These are phyloP conservation scores for Ogataea ganodermae DNA, from an alignment of 805 yeast genomes.

Conservation along the genomic window DNA sequence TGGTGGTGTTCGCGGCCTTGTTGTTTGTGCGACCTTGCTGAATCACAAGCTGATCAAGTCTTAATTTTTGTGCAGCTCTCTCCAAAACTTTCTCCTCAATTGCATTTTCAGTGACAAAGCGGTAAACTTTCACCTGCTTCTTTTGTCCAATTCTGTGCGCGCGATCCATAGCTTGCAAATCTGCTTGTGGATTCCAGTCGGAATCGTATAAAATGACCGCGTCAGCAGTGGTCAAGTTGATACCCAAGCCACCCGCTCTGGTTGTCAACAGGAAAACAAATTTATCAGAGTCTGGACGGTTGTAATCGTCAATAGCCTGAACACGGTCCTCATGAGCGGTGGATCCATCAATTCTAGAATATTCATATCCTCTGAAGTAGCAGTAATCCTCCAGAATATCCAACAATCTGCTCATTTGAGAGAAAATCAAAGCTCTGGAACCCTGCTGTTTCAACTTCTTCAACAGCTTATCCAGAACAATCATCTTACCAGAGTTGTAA, in stretches of 20 bases:
- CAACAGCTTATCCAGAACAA: conserved; percentile 80
- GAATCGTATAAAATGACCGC: conserved; percentile 86
- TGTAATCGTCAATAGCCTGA: conserved; percentile 89
- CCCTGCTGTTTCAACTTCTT: conserved; percentile 73
- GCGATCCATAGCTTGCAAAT: conserved; percentile 96
- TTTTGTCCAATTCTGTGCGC: conserved; percentile 98
- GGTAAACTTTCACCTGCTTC: conserved; percentile 88
- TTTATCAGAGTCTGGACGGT: conserved; percentile 76
- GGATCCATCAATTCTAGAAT: conserved; percentile 91
- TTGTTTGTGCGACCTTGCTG: conserved; percentile 78
- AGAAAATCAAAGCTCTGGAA: conserved; percentile 85
- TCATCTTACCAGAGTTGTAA: conserved; percentile 88
- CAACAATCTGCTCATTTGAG: conserved; percentile 89
- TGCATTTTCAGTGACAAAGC: conserved; percentile 94
- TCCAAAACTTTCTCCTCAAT: conserved; percentile 95
- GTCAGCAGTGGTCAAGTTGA: conserved; percentile 89
- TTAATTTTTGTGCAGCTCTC: conserved; percentile 90
- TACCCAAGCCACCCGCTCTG: conserved; percentile 96
- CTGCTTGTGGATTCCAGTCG: conserved; percentile 99
- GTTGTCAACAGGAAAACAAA: conserved; percentile 87
- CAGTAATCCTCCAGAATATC: conserved; percentile 95
- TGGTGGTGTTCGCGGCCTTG: conserved; percentile 41
- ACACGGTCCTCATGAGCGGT: conserved; percentile 93
- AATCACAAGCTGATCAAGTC: conserved; percentile 91
- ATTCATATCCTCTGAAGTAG: conserved; percentile 75